Conservation (phyloP, 1,139 yeast species). For the Geotrichum histeridarum region DNA sequence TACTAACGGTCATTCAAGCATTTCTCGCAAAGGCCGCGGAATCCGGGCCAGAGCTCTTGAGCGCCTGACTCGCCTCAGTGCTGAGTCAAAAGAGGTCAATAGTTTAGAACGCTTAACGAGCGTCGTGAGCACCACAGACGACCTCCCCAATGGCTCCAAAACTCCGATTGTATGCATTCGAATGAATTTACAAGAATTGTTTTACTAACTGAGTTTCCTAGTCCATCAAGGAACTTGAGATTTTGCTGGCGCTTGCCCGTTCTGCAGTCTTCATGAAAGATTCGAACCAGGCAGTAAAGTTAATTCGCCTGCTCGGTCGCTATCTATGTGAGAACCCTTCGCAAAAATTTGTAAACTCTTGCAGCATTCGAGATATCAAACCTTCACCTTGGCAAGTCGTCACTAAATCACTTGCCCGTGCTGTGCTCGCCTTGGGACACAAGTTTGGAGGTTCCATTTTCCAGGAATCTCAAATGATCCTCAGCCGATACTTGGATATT, state of each 20-base stretch:
- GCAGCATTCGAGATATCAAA: constrained; percentile 43
- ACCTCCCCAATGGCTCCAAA: constrained; percentile 15
- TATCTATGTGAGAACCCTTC: constrained; percentile 58
- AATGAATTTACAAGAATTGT: constrained; percentile 3
- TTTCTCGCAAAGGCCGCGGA: constrained; percentile 31
- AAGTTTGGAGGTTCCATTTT: constrained; percentile 37
- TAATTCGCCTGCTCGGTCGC: constrained; percentile 51
- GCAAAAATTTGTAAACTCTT: constrained; percentile 47
- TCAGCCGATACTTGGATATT: constrained; percentile 34
- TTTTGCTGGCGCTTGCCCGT: constrained; percentile 59
- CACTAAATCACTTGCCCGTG: constrained; percentile 39
- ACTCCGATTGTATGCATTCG: constrained; percentile 27
- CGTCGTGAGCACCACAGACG: constrained; percentile 25
- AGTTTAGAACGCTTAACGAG: constrained; percentile 25
- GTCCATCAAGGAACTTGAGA: constrained; percentile 58
- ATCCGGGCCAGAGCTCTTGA: constrained; percentile 58
- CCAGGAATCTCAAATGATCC: constrained; percentile 7
- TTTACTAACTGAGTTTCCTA: constrained; percentile 9
- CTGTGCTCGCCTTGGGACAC: constrained; percentile 36
- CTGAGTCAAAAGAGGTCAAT: constrained; percentile 24
- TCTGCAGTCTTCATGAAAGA: constrained; percentile 46
- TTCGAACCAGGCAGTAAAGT: constrained; percentile 46
- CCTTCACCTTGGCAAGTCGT: constrained; percentile 46
- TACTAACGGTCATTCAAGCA: constrained; percentile 19
- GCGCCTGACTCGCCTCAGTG: constrained; percentile 44